Evolutionary conservation across 805 yeast species (phyloP).

Genomic region (Brettanomyces sp.): DNA sequence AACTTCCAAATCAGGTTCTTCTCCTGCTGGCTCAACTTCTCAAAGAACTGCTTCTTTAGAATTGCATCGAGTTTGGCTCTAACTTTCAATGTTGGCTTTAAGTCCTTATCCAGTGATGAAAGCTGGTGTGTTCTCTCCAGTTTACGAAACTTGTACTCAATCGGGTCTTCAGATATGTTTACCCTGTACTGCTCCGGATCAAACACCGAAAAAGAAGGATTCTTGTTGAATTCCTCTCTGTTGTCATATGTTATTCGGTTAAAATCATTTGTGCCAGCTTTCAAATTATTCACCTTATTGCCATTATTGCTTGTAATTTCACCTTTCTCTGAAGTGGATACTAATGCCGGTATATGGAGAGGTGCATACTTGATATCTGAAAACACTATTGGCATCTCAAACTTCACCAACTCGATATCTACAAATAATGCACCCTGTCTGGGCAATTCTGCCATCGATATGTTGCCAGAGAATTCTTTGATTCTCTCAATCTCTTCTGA

Average conservation of each 20-base stretch:
- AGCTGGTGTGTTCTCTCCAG: slow-evolving; percentile 77
- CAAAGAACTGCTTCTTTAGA: slow-evolving; percentile 72
- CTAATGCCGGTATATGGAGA: slow-evolving; percentile 18
- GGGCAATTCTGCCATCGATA: not conserved
- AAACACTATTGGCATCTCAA: slow-evolving; percentile 65
- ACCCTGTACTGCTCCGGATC: slow-evolving; percentile 55
- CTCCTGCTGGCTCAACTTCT: slow-evolving; percentile 70
- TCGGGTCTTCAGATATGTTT: slow-evolving; percentile 55
- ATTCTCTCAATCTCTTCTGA: slow-evolving; percentile 6
- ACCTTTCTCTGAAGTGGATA: slow-evolving; percentile 11
- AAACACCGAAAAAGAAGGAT: slow-evolving; percentile 29
- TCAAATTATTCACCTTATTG: slow-evolving; percentile 2
- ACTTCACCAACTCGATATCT: slow-evolving; percentile 48
- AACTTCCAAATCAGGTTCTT: slow-evolving; percentile 87
- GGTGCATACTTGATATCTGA: slow-evolving; percentile 43
- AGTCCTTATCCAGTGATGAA: slow-evolving; percentile 68
- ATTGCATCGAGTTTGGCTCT: slow-evolving; percentile 66
- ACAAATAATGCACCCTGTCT: slow-evolving; percentile 8
- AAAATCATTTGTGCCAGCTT: slow-evolving; percentile 3
- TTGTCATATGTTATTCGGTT: slow-evolving; percentile 19
- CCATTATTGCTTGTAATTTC: slow-evolving; percentile 1
- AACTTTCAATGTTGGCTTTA: slow-evolving; percentile 79
- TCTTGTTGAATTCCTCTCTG: slow-evolving; percentile 5
- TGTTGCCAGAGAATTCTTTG: slow-evolving; percentile 1
- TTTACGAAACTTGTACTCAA: slow-evolving; percentile 78